Base-by-base conservation (phyloP, 768 basidiomycete species). In the Cantharellus anzutake region DNA sequence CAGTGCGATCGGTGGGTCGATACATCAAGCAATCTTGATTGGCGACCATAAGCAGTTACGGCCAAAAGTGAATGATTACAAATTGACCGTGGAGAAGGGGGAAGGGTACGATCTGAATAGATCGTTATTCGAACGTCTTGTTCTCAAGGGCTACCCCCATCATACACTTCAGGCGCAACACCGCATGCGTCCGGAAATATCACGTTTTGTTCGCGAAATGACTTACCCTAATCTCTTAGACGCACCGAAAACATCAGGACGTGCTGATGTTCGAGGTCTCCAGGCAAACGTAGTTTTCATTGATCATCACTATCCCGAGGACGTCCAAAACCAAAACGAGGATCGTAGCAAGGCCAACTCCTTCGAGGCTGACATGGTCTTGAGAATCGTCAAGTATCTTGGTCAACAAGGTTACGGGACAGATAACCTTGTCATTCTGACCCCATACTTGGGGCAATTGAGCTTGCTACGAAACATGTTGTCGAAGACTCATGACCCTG, bases 11-110 rank as follows among this genome's bases (percentile, higher is more conserved):
- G 75, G 75, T 0, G 60, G 60, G 2, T 60, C 70, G 0, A 76
- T 76, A 0, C 67, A 70, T 2, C 80, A 83, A 39, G 65, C 84
- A 58, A 78, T 84, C 63, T 70, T 85, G 3, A 84, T 85, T 39
- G 83, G 83, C 0, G 83, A 85, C 64, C 83, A 84, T 67, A 78
- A 84, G 68, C 83, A 85, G 68, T 72, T 85, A 5, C 80, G 84
- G 2, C 83, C 83, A 0, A 85, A 84, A 68, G 80, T 84, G 60
- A 83, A 80, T 61, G 76, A 79, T 60, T 85, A 84, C 60, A 53
- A 65, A 0, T 68, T 86, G 34, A 84, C 82, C 0, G 76, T 83
- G 3, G 83, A 86, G 66, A 83, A 82, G 61, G 79, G 74, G 1
- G 76, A 80, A 2, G 82, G 82, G 2, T 84, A 72, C 63, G 80